Evolutionary conservation across 192 early-diverging fungal species (phyloP), one percentile per base, ranked within the genome.

Genomic region (Coemansia sp.): DNA sequence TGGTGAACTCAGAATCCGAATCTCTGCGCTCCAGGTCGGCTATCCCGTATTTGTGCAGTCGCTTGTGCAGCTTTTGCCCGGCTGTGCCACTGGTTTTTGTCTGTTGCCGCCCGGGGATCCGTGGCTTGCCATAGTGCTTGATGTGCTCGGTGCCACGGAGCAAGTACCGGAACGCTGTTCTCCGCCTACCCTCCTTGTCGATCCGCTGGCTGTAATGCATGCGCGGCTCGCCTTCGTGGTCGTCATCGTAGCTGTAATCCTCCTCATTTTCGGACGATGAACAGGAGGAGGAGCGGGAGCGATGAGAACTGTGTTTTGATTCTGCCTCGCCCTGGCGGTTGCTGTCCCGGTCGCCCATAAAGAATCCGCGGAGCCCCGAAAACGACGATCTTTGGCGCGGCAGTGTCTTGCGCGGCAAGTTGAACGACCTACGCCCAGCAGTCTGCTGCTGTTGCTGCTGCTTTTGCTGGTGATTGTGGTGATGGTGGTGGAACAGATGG

Each of bases 131-230:
- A 29, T 72, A 80, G 31, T 75, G 78, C 53, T 74, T 80, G 35
- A 76, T 70, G 20, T 82, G 79, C 61, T 82, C 79, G 6, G 79
- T 82, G 55, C 79, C 79, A n/a, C 74, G 74, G 42, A 82, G 67
- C 60, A 80, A 42, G 60, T 80, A 75, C 25, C 78, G 60, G 16
- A 80, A 49, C 7, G 78, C 78, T 4, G 63, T 80, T 30, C 52
- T 58, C 34, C 78, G 64, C 5, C 72, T 64, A 0, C 72, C 78
- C 26, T 74, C 68, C 18, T 62, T 59, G 28, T 71, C 72, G n/a
- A 74, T 23, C 0, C 72, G 61, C 45, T 49, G 66, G 23, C 4
- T 13, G 45, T 77, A 77, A n/a, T 42, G 15, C 4, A 30, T 59
- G 40, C 43, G 26, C 5, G 33, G 63, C 29, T 35, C 56, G n/a